A percentile compares a stretch with the other conserved stretches of the same genome.
Evolutionary conservation across 371 early-diverging fungal species (phyloP).

Genomic region (Batkoa obscura): DNA sequence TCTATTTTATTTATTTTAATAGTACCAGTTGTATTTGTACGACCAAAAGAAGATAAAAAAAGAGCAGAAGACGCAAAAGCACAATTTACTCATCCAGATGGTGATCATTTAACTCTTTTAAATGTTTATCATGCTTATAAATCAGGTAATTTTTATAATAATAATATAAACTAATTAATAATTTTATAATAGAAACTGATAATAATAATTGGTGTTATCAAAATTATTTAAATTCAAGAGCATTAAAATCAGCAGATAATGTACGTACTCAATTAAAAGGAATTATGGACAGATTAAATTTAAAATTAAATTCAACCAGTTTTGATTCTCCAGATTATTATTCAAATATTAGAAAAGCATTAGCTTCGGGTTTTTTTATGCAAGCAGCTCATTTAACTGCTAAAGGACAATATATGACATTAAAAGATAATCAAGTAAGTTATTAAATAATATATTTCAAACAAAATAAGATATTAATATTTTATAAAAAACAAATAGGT

Average conservation of each 20-base stretch:
- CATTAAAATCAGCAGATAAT: slow-evolving; percentile 79
- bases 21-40: slow-evolving; percentile 75
- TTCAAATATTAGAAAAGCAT: slow-evolving; percentile 64
- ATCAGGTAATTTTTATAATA: too few relatives aligned
- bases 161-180: too few relatives aligned
- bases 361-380: slow-evolving; percentile 89
- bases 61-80: slow-evolving; percentile 84
- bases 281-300: slow-evolving; percentile 53
- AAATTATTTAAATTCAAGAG: slow-evolving; percentile 72
- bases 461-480: too few relatives aligned
- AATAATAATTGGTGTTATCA: slow-evolving; percentile 64
- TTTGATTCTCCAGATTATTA: slow-evolving; percentile 60
- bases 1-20: too few relatives aligned
- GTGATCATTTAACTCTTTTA: slow-evolving; percentile 82
- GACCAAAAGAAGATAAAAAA: slow-evolving; percentile 71
- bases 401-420: slow-evolving; percentile 75
- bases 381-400: slow-evolving; percentile 86
- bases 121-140: slow-evolving; percentile 88
- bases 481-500: too few relatives aligned
- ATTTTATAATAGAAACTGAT: too few relatives aligned
- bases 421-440: slow-evolving; percentile 92
- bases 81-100: slow-evolving; percentile 76
- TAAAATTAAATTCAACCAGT: slow-evolving; percentile 48
- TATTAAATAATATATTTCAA: too few relatives aligned
- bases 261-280: slow-evolving; percentile 76